A percentile compares a stretch with the other conserved stretches of the same genome.
phyloP scores from a whole-genome alignment of 345 rosid genomes.

The Melaleuca quinquenervia region DNA sequence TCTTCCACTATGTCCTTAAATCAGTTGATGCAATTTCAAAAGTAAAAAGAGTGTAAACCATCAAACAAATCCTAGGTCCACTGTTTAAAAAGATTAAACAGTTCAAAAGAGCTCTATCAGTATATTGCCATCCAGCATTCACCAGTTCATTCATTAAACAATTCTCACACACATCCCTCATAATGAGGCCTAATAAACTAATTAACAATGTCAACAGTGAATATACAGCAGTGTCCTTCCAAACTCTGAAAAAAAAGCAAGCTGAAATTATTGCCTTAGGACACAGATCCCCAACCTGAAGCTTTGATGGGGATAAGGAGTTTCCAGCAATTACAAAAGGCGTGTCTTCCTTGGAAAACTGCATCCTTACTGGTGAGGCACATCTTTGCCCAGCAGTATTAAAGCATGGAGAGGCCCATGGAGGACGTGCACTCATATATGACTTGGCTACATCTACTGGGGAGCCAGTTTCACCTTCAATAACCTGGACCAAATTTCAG shows the following conservation, averaged over 20 bases:
- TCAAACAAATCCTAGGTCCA: neutral
- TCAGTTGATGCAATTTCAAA: neutral
- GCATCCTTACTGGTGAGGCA: conserved; percentile 31
- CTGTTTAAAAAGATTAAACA: neutral
- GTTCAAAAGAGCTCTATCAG: neutral
- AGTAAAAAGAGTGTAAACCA: neutral
- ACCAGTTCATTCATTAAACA: neutral
- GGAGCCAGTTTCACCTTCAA: conserved; percentile 50
- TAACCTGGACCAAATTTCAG: conserved; percentile 25
- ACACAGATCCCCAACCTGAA: conserved; percentile 7
- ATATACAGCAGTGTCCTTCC: neutral
- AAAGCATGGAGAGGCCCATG: conserved; percentile 63
- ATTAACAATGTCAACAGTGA: neutral
- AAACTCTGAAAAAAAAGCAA: neutral
- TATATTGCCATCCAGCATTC: neutral
- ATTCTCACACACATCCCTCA: neutral
- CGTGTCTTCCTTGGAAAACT: conserved; percentile 38
- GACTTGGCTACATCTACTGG: conserved; percentile 81
- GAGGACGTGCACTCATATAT: conserved; percentile 58
- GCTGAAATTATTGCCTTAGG: neutral
- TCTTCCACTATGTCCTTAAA: neutral
- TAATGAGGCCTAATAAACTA: neutral
- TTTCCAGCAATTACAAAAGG: conserved; percentile 31
- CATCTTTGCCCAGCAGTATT: conserved; percentile 24
- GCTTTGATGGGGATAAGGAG: conserved; percentile 45